These are phyloP conservation scores for Colletotrichum neosansevieriae DNA, from an alignment of 2,329 filamentous ascomycete genomes.

Conservation along the genomic window DNA sequence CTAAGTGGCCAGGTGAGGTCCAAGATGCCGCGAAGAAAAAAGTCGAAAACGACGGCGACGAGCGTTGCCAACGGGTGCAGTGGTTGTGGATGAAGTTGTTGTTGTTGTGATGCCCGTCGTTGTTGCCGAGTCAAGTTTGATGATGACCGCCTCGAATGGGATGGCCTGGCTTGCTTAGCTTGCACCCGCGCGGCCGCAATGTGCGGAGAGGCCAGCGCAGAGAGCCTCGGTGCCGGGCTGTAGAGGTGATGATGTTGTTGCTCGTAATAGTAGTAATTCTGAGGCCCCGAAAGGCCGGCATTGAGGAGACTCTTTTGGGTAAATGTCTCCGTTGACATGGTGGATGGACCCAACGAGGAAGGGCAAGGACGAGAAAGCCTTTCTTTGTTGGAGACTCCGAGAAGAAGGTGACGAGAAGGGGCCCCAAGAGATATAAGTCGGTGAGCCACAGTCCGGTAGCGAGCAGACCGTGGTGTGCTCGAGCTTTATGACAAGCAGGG, in stretches of 20 bases:
- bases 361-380: not conserved
- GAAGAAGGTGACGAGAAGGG: conserved; percentile 25
- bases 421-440: conserved; percentile 39
- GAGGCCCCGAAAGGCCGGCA: conserved; percentile 38
- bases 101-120: conserved; percentile 14
- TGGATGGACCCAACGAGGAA: conserved; percentile 10
- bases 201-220: conserved; percentile 30
- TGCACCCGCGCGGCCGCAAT: conserved; percentile 23
- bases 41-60: conserved; percentile 34
- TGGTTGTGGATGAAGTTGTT: conserved; percentile 21
- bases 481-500: conserved; percentile 40
- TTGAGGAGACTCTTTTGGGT: conserved; percentile 34
- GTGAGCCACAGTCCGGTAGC: conserved; percentile 18
- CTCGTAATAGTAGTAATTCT: conserved; percentile 34
- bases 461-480: conserved; percentile 33
- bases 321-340: conserved; percentile 38
- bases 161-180: conserved; percentile 29
- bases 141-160: conserved; percentile 15
- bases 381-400: conserved; percentile 18
- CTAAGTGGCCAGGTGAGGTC: conserved; percentile 33
- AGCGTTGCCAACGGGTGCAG: conserved; percentile 30
- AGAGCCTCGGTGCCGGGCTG: conserved; percentile 36
- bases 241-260: conserved; percentile 31
- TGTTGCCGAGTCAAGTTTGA: conserved; percentile 29
- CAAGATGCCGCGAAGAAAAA: conserved; percentile 31